phyloP scores from a whole-genome alignment of 2,329 filamentous ascomycete genomes.

The Aspergillus udagawae region DNA sequence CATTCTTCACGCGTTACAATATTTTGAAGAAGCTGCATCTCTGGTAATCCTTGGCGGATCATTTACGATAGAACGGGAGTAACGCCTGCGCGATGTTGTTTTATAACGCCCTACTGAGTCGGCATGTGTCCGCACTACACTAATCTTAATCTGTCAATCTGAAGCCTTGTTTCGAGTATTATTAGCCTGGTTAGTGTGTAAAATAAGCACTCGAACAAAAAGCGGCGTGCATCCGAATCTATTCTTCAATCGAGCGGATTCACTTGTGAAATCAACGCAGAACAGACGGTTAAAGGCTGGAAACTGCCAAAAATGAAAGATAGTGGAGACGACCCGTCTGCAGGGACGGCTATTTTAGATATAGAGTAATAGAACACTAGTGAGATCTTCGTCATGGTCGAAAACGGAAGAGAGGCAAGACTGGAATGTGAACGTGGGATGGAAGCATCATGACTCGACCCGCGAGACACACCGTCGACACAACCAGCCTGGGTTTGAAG shows the following conservation, averaged over 20 bases:
- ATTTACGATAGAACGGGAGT: background rate
- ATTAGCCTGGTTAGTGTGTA: background rate
- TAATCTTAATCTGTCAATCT: background rate
- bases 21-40: constrained; percentile 51
- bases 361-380: background rate
- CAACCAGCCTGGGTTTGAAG: background rate
- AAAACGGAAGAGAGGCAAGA: constrained; percentile 5
- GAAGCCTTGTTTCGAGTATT: background rate
- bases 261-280: background rate
- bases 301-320: background rate
- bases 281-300: background rate
- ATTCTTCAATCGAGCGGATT: background rate
- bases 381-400: background rate
- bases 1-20: constrained; percentile 72
- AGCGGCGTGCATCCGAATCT: background rate
- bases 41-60: constrained; percentile 14
- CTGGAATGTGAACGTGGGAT: background rate
- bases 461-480: background rate
- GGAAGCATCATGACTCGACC: constrained; percentile 7
- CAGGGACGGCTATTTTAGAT: background rate
- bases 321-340: background rate
- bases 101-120: background rate
- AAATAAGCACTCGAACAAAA: no score
- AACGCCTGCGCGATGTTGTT: background rate
- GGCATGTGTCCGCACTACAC: background rate